Evolutionary conservation across 1,284 basidiomycete genomes (phyloP).

Genomic region (Puccinia novopanici): DNA sequence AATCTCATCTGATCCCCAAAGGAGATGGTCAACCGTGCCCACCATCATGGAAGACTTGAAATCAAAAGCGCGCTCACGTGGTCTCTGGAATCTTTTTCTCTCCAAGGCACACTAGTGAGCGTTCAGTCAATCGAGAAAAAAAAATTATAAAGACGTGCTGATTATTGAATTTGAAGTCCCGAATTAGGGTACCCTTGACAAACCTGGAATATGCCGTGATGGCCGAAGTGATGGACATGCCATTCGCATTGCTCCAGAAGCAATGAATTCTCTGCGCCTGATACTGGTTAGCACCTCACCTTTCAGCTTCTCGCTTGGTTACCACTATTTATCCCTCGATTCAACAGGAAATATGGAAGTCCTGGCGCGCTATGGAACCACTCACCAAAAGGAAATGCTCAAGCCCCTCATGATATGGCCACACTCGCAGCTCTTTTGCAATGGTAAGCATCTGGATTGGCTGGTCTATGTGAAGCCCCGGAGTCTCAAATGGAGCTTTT

Average conservation of each 20-base stretch:
- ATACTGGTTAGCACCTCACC: conserved; percentile 70
- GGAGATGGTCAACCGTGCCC: conserved; percentile 81
- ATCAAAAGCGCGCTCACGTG: conserved; percentile 78
- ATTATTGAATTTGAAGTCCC: conserved; percentile 38
- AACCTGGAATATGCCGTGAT: conserved; percentile 98
- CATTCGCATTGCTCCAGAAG: conserved; percentile 78
- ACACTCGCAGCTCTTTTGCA: conserved; percentile 88
- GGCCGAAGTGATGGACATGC: conserved; percentile 90
- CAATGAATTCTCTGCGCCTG: conserved; percentile 87
- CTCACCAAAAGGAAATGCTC: conserved; percentile 87
- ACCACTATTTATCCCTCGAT: background rate
- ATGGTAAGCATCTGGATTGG: conserved; percentile 70
- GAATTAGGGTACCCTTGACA: conserved; percentile 77
- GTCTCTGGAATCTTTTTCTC: conserved; percentile 96
- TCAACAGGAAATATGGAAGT: conserved; percentile 68
- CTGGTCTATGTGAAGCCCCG: background rate
- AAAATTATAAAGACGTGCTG: background rate
- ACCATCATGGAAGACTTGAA: conserved; percentile 83
- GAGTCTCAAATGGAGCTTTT: background rate
- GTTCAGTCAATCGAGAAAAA: background rate
- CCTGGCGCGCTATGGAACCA: conserved; percentile 84
- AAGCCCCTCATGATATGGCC: conserved; percentile 81
- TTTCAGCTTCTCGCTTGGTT: background rate
- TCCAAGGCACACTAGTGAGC: conserved; percentile 85
- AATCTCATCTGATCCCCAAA: conserved; percentile 72